These are phyloP conservation scores for Tuber melanosporum DNA, from an alignment of 495 filamentous ascomycete species.

Conservation along the genomic window DNA sequence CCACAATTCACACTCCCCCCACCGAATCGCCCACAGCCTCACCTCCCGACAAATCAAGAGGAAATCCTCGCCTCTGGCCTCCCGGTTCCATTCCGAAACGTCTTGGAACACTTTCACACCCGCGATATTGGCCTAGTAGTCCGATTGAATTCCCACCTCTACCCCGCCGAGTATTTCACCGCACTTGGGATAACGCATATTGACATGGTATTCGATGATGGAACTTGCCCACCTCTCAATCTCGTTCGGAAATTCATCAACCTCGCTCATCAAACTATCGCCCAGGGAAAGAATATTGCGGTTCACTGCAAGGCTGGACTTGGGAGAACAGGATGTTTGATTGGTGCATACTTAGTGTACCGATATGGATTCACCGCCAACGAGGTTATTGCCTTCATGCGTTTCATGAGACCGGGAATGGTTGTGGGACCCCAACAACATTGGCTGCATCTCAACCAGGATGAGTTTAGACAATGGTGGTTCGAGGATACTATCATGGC, in stretches of 20 bases:
- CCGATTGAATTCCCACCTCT: conserved; percentile 88
- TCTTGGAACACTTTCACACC: conserved; percentile 76
- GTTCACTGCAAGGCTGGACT: conserved; percentile 98
- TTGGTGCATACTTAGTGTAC: conserved; percentile 97
- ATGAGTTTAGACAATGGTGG: conserved; percentile 96
- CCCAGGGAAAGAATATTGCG: conserved; percentile 78
- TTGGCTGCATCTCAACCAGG: conserved; percentile 97
- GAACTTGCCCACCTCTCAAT: conserved; percentile 81
- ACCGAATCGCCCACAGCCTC: conserved; percentile 58
- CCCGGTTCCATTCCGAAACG: conserved; percentile 85
- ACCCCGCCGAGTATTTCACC: conserved; percentile 91
- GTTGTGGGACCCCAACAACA: conserved; percentile 99
- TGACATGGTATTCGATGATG: conserved; percentile 99
- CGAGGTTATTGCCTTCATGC: conserved; percentile 97
- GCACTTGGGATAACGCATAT: conserved; percentile 89
- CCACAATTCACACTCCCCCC: conserved; percentile 70
- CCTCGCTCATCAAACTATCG: conserved; percentile 90
- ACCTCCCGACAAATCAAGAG: conserved; percentile 47
- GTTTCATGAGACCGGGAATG: conserved; percentile 99
- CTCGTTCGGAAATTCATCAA: conserved; percentile 89
- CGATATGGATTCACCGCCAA: conserved; percentile 97
- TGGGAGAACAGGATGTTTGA: conserved; percentile 91
- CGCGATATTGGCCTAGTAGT: conserved; percentile 89
- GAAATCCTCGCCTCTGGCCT: conserved; percentile 49
- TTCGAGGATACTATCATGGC: conserved; percentile 76